Evolutionary conservation across 805 yeast genomes (phyloP), one percentile per base, ranked within the genome.

Genomic region (Suhomyces xylopsoci): DNA sequence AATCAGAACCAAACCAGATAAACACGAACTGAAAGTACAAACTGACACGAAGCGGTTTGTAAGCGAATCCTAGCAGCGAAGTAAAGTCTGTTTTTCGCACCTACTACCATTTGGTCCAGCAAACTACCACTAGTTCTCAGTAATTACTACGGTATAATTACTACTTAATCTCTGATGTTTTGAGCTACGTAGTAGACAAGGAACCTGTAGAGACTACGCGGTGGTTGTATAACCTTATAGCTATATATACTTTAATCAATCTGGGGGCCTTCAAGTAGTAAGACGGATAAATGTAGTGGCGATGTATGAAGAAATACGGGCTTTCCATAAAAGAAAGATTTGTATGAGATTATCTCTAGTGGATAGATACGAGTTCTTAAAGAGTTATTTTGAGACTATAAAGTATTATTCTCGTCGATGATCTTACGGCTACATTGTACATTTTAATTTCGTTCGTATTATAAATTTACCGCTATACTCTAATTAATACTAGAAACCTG

Each of bases 401-500:
- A 22, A 5, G 25, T 22, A 22, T 22, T 22, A 3, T 2, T 4
- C 7, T 22, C 25, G 25, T 4, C 25, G 5, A 22, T 22, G 7
- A 22, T 22, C 25, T 5, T 22, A 22, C 5, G 7, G 28, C 10
- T 9, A 26, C 12, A 26, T 9, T 9, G 28, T 26, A 26, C 7
- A 26, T 3, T 2, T 12, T 26, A 22, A 22, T 22, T 22, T 22
- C 2, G 25, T 22, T 22, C 22, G 25, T 22, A 22, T 2, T 22
- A 6, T 22, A 22, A 22, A 3, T 6, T 22, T 5, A 22, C 5
- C 5, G 3, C 25, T 22, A 22, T 22, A 22, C 7, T 22, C 25
- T 38, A 38, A 4, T 19, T 15, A 4, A 38, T 49, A 19, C 57
- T 58, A 6, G 76, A 56, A 0, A 74, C 54, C 55, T 68, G 69